Base-by-base conservation (phyloP, 176 grass and related monocot genomes). In the Carex pumila region DNA sequence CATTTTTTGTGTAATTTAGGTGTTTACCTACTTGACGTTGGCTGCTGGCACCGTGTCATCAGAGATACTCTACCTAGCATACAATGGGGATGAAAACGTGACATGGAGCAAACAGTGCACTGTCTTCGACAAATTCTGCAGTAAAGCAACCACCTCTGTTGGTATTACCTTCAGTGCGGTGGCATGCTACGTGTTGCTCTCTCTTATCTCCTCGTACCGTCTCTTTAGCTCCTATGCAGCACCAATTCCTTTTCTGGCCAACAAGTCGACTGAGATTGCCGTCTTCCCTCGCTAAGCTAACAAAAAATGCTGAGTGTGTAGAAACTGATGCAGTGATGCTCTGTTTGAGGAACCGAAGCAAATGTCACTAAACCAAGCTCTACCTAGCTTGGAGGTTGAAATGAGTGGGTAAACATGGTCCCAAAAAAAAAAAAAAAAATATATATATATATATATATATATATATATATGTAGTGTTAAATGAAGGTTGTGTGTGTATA, bases 101-200 rank as follows among this genome's bases (percentile, higher is more conserved):
- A 99, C 96, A 0, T 99, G 96, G 96, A 99, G 96, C 87, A 91
- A 86, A 63, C 88, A 92, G 55, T 99, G 96, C 64, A 86, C 83
- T 31, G 88, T 92, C 14, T 99, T 95, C 72, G 87, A 87, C 11
- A 81, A 81, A 41, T 99, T 99, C 89, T 95, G 93, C 89, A 37
- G 57, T 29, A 89, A 85, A 69, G 96, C 96, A 2, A 87, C 88
- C 9, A 89, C 86, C 12, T 99, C 96, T 0, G 88, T 95, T 1
- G 89, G 71, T 57, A 95, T 99, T 87, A 95, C 96, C 84, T 99
- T 99, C 45, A 88, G 61, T 30, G 86, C 93, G 13, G 91, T 94
- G 7, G 36, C 74, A 22, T 99, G 96, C 84, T 99, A 89, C 69
- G 83, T 95, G 39, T 58, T 94, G 65, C 96, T 99, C 76, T 99